These are phyloP conservation scores for Pistacia atlantica DNA, from an alignment of 345 rosid species.

Conservation along the genomic window DNA sequence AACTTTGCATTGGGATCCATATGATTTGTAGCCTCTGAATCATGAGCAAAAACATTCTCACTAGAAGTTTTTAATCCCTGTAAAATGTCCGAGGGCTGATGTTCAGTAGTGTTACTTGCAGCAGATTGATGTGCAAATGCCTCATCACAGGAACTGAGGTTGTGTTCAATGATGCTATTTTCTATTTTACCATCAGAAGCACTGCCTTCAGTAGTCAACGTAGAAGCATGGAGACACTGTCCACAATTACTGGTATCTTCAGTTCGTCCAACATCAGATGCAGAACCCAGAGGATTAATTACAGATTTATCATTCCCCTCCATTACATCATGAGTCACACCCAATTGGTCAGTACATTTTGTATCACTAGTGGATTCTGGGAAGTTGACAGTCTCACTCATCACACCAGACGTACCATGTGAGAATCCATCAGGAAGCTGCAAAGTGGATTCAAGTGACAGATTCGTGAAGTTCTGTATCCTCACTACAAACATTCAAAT, in stretches of 20 bases:
- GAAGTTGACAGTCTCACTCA: constrained; percentile 13
- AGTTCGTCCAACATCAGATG: constrained; percentile 1
- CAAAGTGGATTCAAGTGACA: constrained; percentile 28
- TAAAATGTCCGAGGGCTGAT: constrained; percentile 10
- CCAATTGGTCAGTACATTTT: neutral
- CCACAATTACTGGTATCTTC: constrained; percentile 13
- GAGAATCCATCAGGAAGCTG: constrained; percentile 28
- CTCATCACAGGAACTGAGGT: constrained; percentile 1
- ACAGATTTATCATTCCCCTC: constrained; percentile 11
- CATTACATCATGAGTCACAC: neutral
- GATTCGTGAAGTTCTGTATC: constrained; percentile 23
- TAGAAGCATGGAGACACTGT: neutral
- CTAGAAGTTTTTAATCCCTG: neutral
- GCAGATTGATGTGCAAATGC: neutral
- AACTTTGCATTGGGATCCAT: neutral
- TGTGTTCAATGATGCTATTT: constrained; percentile 7
- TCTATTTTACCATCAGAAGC: constrained; percentile 11
- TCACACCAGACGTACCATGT: constrained; percentile 26
- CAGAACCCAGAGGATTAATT: constrained; percentile 3
- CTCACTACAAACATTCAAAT: constrained; percentile 30
- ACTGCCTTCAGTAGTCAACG: neutral
- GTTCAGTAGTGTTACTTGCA: neutral
- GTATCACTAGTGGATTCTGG: neutral
- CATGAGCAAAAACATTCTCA: neutral
- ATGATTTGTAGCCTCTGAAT: neutral